Evolutionary conservation across 176 grass and related monocot species (phyloP), one percentile per base, ranked within the genome.

Genomic region (Oryza longistaminata): DNA sequence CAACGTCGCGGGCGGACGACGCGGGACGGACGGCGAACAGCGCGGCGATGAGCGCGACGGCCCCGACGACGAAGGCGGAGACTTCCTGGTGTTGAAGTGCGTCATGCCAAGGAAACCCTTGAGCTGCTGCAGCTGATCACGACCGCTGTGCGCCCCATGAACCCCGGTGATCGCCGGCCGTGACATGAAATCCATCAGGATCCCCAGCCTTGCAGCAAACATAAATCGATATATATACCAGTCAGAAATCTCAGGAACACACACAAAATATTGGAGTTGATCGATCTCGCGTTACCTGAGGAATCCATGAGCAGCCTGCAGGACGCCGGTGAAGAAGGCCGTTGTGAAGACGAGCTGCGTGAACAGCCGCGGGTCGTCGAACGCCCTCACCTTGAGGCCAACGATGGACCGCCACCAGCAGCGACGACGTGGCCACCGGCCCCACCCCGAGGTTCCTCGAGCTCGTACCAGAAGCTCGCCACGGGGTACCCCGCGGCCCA

Each of bases 101-200:
- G 29, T 71, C 74, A 92, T 16, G 74, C 90, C 90, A 9, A 92
- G 90, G 61, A 92, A 22, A 3, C 87, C 90, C 46, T 92, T 92
- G 58, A 92, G 60, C 65, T 92, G 90, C 76, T 89, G 90, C 61
- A 92, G 68, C 50, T 87, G 64, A 92, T 88, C 16, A 92, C 86
- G 9, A 62, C 79, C 10, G 90, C 87, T 21, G 90, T 92, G 12
- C 90, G 87, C 13, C 90, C 90, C 90, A 92, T 92, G 81, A 92
- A 92, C 39, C 39, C 90, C 87, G 7, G 83, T 89, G 40, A 92
- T 92, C 34, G 83, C 79, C 25, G 90, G 82, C 33, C 87, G 78
- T 10, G 90, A 92, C 24, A 92, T 74, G 71, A 92, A 92, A 79
- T 92, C 90, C 43, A 92, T 45, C 74, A 92, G 55, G 14, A 92